Evolutionary conservation across 768 basidiomycete genomes (phyloP), one percentile per base, ranked within the genome.

Genomic region (Coprinellus micaceus): DNA sequence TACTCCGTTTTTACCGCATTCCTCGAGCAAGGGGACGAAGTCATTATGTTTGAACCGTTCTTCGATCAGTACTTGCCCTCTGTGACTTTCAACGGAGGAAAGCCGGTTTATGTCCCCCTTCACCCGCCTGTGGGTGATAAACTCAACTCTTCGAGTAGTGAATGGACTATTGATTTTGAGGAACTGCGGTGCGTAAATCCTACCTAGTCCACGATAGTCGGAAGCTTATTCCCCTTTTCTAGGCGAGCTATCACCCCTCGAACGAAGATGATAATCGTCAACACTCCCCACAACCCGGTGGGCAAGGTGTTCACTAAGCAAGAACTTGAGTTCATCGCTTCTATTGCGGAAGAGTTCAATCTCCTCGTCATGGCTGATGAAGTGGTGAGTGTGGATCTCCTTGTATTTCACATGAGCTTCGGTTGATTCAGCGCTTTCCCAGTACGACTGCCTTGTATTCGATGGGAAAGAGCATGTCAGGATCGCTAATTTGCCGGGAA

Each of bases 1-100:
- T 98, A 96, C 70, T 84, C 95, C 50, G 91, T 94, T 51, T 91
- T 96, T 63, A 83, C 86, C 11, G 97, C 97, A 0, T 98, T 96
- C 74, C 72, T 97, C 37, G 88, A 98, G 59, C 79, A 82, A 36
- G 96, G 89, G 3, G 97, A 98, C 65, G 97, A 99, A 70, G 96
- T 98, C 60, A 96, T 99, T 71, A 87, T 98, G 83, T 95, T 98
- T 66, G 97, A 98, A 72, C 96, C 95, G 1, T 97, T 93, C 79
- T 98, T 97, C 67, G 95, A 98, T 67, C 95, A 98, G 69, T 96
- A 94, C 69, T 80, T 94, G 51, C 89, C 94, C 22, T 92, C 91
- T 5, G 88, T 96, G 52, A 89, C 88, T 26, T 97, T 98, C 82
- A 94, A 96, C 64, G 91, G 91, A 28, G 96, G 94, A 44, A 85